These are phyloP conservation scores for Monascus ruber DNA, from an alignment of 2,329 filamentous ascomycete genomes.

Conservation along the genomic window DNA sequence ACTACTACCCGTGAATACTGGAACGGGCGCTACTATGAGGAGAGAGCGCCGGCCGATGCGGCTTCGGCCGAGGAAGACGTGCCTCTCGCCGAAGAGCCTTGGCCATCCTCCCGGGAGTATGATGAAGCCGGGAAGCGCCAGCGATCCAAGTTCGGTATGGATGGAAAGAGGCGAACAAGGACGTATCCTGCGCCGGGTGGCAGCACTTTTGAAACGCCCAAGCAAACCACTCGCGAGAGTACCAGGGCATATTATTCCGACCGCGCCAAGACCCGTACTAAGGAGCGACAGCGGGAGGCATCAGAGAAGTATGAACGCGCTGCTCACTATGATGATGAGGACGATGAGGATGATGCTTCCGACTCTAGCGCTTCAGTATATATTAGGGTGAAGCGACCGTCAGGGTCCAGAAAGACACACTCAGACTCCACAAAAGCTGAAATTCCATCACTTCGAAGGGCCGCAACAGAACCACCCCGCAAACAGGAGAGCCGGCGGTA, in stretches of 20 bases:
- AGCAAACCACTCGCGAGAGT: slow-evolving; percentile 21
- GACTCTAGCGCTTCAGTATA: slow-evolving; percentile 20
- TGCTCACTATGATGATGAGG: slow-evolving; percentile 14
- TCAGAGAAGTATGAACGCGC: slow-evolving; percentile 28
- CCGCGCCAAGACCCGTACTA: slow-evolving; percentile 30
- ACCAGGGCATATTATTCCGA: slow-evolving; percentile 20
- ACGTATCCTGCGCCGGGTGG: slow-evolving; percentile 7
- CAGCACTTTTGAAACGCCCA: slow-evolving; percentile 16
- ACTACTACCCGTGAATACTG: slow-evolving; percentile 25
- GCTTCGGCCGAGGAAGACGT: slow-evolving; percentile 28
- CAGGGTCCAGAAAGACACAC: slow-evolving; percentile 11
- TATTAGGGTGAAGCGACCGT: slow-evolving; percentile 9
- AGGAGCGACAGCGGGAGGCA: slow-evolving; percentile 30
- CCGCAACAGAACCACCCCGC: slow-evolving; percentile 12
- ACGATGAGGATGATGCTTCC: slow-evolving; percentile 20
- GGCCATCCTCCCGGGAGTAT: slow-evolving; percentile 28
- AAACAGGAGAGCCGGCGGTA: slow-evolving; percentile 10
- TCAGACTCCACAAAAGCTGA: slow-evolving; percentile 9
- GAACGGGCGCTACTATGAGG: slow-evolving; percentile 33
- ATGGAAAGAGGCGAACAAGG: slow-evolving; percentile 29
- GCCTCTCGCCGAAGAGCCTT: slow-evolving; percentile 25
- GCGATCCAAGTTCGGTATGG: slow-evolving; percentile 17
- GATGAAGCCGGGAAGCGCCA: slow-evolving; percentile 25
- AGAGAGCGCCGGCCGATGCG: slow-evolving; percentile 26
- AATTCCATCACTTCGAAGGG: slow-evolving; percentile 9